Evolutionary conservation across 2,329 filamentous ascomycete genomes (phyloP).

Genomic region (Penicillium expansum): DNA sequence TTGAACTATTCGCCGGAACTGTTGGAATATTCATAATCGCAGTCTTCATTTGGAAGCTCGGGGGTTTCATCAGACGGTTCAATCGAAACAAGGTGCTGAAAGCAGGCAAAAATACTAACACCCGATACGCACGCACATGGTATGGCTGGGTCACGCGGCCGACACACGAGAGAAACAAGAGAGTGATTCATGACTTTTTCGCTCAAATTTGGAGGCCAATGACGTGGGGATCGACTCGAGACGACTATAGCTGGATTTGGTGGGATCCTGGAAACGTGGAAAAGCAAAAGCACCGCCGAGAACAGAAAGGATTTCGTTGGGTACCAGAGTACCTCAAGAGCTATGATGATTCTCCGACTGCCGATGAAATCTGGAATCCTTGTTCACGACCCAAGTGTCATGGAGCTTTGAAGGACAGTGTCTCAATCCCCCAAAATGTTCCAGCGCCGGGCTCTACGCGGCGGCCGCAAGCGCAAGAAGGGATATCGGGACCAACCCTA

Average conservation of each 20-base stretch:
- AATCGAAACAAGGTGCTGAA: constrained; percentile 34
- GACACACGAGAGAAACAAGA: constrained; percentile 32
- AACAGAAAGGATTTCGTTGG: constrained; percentile 20
- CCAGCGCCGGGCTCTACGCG: background rate
- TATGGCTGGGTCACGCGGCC: constrained; percentile 41
- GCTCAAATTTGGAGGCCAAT: constrained; percentile 26
- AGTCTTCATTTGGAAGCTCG: constrained; percentile 41
- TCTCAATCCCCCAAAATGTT: background rate
- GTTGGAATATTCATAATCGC: constrained; percentile 39
- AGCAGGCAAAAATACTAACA: constrained; percentile 29
- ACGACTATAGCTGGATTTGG: constrained; percentile 42
- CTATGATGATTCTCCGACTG: constrained; percentile 25
- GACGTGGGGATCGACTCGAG: constrained; percentile 35
- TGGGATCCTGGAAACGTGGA: constrained; percentile 38
- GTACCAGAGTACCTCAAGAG: constrained; percentile 28
- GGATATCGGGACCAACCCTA: background rate
- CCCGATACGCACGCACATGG: constrained; percentile 42
- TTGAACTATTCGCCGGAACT: constrained; percentile 37
- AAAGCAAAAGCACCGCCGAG: constrained; percentile 18
- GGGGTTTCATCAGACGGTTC: constrained; percentile 37
- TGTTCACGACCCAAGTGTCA: constrained; percentile 10
- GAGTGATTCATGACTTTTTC: constrained; percentile 20
- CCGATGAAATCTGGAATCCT: constrained; percentile 30
- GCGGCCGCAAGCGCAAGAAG: background rate
- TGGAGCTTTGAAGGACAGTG: background rate